Base-by-base conservation (phyloP, 2,329 filamentous ascomycete species). In the Chaetomium globosum region DNA sequence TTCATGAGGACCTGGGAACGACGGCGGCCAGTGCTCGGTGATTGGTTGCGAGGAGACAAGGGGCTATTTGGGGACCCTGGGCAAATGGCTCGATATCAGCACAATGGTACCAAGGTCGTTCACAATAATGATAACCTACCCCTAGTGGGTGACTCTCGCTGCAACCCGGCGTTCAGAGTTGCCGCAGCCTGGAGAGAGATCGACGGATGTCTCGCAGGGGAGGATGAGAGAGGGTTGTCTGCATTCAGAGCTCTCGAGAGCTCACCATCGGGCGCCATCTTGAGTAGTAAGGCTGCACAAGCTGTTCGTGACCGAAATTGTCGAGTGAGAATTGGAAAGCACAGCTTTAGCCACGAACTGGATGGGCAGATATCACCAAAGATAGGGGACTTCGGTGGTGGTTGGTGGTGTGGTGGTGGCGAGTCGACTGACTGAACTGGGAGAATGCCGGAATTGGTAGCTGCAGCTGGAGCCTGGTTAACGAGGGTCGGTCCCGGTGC, bases 111-210 rank as follows among this genome's bases (percentile, higher is more conserved):
- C 53, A 7, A 8, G n/a, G 23, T 16, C 23, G 54, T 59, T 16
- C 56, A 59, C 28, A 53, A 7, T 16, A 53, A 7, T 19, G 36
- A 23, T 30, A 23, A 46, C 46, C 28, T 80, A 87, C 86, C 80
- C 74, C 82, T 78, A 13, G 85, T 84, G 48, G 85, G 81, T 73
- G 90, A 85, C 68, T 85, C 71, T 31, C 71, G 85, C 70, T 90
- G 87, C 31, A 92, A 85, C 59, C 91, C 87, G 31, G 90, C 89
- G 75, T 94, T 94, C 77, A 93, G 85, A 52, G 89, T 88, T 8
- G 90, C 90, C 13, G 91, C 87, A 59, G 90, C 90, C 74, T 90
- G 90, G 10, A 95, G 82, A 16, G 90, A 92, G 67, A 85, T 83
- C 49, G 89, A 87, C 39, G 89, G 85, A 58, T 59, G 66, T 30